Evolutionary conservation across 345 rosid species (phyloP).

Genomic region (Bruguiera sexangula): DNA sequence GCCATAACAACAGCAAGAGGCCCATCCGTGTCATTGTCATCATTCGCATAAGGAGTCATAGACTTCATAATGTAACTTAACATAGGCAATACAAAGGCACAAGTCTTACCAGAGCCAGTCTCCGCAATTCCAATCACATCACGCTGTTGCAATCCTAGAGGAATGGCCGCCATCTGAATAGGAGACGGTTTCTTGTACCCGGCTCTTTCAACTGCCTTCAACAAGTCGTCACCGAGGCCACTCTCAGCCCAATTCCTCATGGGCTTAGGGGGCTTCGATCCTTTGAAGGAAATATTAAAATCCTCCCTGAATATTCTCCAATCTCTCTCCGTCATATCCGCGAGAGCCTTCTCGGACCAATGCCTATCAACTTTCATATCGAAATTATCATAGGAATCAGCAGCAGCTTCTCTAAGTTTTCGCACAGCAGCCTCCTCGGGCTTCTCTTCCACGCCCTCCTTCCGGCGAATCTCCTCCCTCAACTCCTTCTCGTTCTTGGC

Average conservation of each 20-base stretch:
- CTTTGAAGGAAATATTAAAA: slow-evolving; percentile 84
- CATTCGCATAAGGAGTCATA: slow-evolving; percentile 54
- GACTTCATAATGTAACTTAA: slow-evolving; percentile 80
- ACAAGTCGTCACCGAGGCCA: slow-evolving; percentile 53
- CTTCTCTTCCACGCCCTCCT: slow-evolving; percentile 76
- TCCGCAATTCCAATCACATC: slow-evolving; percentile 95
- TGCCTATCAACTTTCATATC: slow-evolving; percentile 94
- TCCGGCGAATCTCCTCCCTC: slow-evolving; percentile 74
- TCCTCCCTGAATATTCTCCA: slow-evolving; percentile 97
- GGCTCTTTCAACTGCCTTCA: slow-evolving; percentile 85
- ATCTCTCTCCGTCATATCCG: slow-evolving; percentile 92
- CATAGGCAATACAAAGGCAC: slow-evolving; percentile 96
- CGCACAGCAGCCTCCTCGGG: slow-evolving; percentile 89
- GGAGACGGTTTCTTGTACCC: slow-evolving; percentile 87
- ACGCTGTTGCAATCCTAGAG: slow-evolving; percentile 84
- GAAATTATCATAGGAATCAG: slow-evolving; percentile 81
- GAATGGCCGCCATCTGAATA: slow-evolving; percentile 92
- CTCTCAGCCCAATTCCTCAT: slow-evolving; percentile 97
- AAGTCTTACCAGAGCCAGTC: slow-evolving; percentile 98
- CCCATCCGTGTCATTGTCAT: slow-evolving; percentile 89
- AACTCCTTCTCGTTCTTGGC: slow-evolving; percentile 89
- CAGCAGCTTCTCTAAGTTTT: slow-evolving; percentile 70
- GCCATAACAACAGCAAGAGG: slow-evolving; percentile 97
- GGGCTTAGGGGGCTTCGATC: slow-evolving; percentile 88
- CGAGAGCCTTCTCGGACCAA: slow-evolving; percentile 87